A percentile compares a stretch with the other conserved stretches of the same genome.
Evolutionary conservation across 495 filamentous ascomycete species (phyloP).

Genomic region (Penicillium bovifimosum): DNA sequence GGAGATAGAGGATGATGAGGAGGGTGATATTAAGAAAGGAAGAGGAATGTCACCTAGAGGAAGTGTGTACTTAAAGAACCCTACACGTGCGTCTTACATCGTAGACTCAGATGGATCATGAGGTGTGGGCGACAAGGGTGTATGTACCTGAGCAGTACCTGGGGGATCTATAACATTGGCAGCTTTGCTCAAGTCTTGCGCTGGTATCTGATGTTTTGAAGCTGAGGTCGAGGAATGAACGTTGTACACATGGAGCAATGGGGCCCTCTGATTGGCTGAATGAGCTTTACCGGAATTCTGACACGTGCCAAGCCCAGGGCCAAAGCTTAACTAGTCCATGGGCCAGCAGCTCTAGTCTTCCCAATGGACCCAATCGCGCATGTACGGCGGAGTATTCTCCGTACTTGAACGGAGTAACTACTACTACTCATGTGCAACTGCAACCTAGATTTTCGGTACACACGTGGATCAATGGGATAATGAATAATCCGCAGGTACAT

Average conservation of each 20-base stretch:
- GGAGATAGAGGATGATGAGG: background rate
- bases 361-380: too few relatives aligned
- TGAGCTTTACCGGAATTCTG: background rate
- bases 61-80: background rate
- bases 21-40: background rate
- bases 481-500: too few relatives aligned
- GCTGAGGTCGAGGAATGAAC: background rate
- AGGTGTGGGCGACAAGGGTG: background rate
- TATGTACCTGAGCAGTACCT: background rate
- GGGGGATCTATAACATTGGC: background rate
- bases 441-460: too few relatives aligned
- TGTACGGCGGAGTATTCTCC: too few relatives aligned
- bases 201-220: background rate
- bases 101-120: background rate
- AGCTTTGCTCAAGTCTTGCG: background rate
- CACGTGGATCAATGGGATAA: too few relatives aligned
- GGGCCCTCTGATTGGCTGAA: background rate
- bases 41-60: background rate
- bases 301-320: background rate
- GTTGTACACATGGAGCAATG: background rate
- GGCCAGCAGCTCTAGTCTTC: too few relatives aligned
- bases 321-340: background rate
- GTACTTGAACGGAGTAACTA: too few relatives aligned
- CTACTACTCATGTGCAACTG: too few relatives aligned
- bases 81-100: conserved; percentile 2